A percentile compares a stretch with the other conserved stretches of the same genome.
These are phyloP conservation scores for Hygrophoropsis aurantiaca DNA, from an alignment of 768 basidiomycete species.

Conservation along the genomic window DNA sequence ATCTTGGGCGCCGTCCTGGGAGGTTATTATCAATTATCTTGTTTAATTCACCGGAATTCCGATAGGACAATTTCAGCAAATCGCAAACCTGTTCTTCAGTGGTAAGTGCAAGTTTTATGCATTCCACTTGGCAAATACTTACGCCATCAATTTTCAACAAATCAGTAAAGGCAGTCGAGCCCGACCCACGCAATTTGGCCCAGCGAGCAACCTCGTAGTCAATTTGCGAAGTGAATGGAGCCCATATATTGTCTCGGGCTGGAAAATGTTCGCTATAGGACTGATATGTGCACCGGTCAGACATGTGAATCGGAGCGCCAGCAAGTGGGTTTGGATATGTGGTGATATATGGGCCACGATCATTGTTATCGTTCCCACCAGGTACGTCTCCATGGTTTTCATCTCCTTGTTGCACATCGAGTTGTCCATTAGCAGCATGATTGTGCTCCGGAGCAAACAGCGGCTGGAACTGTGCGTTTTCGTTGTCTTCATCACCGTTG, in stretches of 20 bases:
- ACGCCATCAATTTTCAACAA: conserved; percentile 39
- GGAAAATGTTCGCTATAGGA: neutral
- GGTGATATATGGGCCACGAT: neutral
- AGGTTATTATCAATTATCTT: conserved; percentile 30
- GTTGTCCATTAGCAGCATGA: too few species aligned
- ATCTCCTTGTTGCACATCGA: neutral
- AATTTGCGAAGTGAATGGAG: conserved; percentile 33
- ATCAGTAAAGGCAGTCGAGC: conserved; percentile 38
- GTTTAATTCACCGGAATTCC: conserved; percentile 9
- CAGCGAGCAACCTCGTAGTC: conserved; percentile 42
- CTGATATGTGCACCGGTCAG: neutral
- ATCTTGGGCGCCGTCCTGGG: neutral
- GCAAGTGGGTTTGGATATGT: neutral
- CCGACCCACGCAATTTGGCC: conserved; percentile 36
- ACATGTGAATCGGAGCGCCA: neutral
- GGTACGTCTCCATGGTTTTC: neutral
- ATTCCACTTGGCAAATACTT: conserved; percentile 11
- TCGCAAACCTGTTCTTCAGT: conserved; percentile 10
- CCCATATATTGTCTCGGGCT: conserved; percentile 5
- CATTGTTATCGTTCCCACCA: neutral
- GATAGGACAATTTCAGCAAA: neutral
- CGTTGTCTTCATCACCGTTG: neutral
- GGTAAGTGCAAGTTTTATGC: neutral
- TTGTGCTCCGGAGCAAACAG: too few species aligned
- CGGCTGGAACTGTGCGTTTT: too few species aligned